phyloP scores from a whole-genome alignment of 2,329 filamentous ascomycete genomes.

The Colletotrichum orbiculare region DNA sequence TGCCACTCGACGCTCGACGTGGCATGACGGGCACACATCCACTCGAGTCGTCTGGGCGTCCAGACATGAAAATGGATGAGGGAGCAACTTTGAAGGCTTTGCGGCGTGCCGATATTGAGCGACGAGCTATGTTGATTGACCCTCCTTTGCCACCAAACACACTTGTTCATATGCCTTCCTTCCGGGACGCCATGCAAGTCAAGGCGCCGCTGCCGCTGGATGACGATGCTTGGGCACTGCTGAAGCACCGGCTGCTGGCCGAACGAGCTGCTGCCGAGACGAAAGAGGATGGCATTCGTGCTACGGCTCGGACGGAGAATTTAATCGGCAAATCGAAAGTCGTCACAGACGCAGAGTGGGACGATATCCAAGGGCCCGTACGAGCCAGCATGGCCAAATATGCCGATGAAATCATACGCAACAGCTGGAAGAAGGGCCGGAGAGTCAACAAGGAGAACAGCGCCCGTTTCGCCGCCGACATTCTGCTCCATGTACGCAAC shows the following conservation, averaged over 20 bases:
- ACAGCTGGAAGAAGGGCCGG: constrained; percentile 72
- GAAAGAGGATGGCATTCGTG: constrained; percentile 55
- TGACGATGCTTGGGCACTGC: constrained; percentile 75
- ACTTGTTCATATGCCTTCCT: constrained; percentile 77
- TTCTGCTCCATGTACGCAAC: constrained; percentile 74
- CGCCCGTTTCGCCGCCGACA: constrained; percentile 76
- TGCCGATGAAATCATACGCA: constrained; percentile 76
- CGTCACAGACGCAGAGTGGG: constrained; percentile 75
- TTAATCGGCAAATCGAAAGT: constrained; percentile 53
- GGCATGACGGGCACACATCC: neutral
- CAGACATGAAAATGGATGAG: constrained; percentile 55
- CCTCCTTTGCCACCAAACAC: constrained; percentile 73
- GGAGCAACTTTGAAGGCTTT: constrained; percentile 72
- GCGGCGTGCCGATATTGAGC: constrained; percentile 77
- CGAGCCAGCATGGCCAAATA: constrained; percentile 72
- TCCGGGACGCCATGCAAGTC: constrained; percentile 78
- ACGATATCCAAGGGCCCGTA: constrained; percentile 75
- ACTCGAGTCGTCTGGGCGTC: neutral
- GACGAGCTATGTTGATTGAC: constrained; percentile 71
- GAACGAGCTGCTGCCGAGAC: constrained; percentile 75
- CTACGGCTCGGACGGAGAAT: constrained; percentile 47
- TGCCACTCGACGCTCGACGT: too few species aligned
- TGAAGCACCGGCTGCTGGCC: constrained; percentile 74
- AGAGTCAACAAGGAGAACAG: constrained; percentile 72
- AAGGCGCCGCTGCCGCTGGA: constrained; percentile 74